Evolutionary conservation across 2,329 filamentous ascomycete genomes (phyloP).

Genomic region (Claviceps pazoutovae): DNA sequence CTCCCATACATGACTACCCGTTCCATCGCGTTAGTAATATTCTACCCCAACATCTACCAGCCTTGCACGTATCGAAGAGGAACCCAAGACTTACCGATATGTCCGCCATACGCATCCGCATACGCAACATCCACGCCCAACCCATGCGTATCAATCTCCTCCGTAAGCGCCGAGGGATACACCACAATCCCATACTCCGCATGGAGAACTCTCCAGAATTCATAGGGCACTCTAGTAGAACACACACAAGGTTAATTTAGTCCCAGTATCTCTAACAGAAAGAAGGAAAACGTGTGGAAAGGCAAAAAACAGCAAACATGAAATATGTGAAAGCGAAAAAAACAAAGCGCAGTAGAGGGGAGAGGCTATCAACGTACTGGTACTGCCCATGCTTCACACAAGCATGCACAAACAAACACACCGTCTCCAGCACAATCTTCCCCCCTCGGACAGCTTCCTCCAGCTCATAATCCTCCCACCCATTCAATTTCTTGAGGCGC

Average conservation of each 20-base stretch:
- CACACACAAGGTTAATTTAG: too few species aligned
- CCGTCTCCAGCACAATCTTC: slow-evolving; percentile 22
- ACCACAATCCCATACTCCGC: slow-evolving; percentile 26
- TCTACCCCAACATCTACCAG: background rate
- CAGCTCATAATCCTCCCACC: slow-evolving; percentile 19
- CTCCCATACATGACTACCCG: slow-evolving; percentile 22
- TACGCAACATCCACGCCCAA: slow-evolving; percentile 21
- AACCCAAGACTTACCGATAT: slow-evolving; percentile 17
- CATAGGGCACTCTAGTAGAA: slow-evolving; percentile 18
- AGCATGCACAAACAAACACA: slow-evolving; percentile 26
- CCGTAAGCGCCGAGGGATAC: slow-evolving; percentile 25
- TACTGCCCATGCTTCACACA: slow-evolving; percentile 24
- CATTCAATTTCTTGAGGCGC: slow-evolving; percentile 18
- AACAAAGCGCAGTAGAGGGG: background rate
- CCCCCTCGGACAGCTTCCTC: slow-evolving; percentile 19
- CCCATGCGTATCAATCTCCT: slow-evolving; percentile 19
- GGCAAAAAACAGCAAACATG: background rate
- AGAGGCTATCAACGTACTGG: slow-evolving; percentile 14
- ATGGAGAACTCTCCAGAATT: slow-evolving; percentile 25
- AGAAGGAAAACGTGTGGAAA: background rate
- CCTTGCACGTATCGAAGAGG: background rate
- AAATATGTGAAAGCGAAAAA: too few species aligned
- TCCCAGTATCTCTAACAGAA: background rate
- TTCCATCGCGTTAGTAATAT: background rate
- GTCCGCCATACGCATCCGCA: slow-evolving; percentile 23